Base-by-base conservation (phyloP, 2,329 filamentous ascomycete species). In the Penicillium crustosum region DNA sequence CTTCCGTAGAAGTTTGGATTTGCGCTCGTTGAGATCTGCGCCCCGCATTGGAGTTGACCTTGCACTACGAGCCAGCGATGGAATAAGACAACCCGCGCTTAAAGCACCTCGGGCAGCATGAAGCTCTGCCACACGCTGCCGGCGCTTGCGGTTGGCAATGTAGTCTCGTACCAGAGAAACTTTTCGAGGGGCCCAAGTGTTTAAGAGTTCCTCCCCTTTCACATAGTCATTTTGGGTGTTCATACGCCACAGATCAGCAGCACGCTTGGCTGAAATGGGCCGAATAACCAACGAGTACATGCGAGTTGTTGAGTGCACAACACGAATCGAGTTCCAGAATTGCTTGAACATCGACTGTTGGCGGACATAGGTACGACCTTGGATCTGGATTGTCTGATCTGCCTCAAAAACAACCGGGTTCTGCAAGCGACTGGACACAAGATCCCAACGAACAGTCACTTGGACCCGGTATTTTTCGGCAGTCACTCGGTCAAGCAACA, bases 161-260 rank as follows among this genome's bases (percentile, higher is more conserved):
- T 89, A 96, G 74, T 99, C 94, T 57, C 87, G 86, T n/a, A 99
- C 88, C 0, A 99, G 79, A 0, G 91, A 95, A 3, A 97, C 90
- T 36, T 94, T 92, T 42, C 94, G 85, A 2, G 94, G 93, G 8
- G 88, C 86, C 94, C 94, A 99, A 56, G 87, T 86, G 2, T 82
- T 86, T 39, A 99, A 80, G 49, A 88, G 83, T 74, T 99, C 94
- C 75, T 99, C 93, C 55, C 94, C 94, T 74, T 96, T 97, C 67
- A 99, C 90, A 70, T 97, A 97, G 73, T 96, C 91, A 68, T 96
- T 89, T 59, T 91, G 88, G 17, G 93, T 97, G 73, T 92, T 95
- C 86, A 97, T 91, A 54, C 94, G 86, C 94, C 94, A 99, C 13
- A 99, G 81, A 72, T 99, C 94, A 3, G 91, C 91, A 0, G 92